phyloP scores from a whole-genome alignment of 2,329 filamentous ascomycete species.

The Hypoxylon sp. region DNA sequence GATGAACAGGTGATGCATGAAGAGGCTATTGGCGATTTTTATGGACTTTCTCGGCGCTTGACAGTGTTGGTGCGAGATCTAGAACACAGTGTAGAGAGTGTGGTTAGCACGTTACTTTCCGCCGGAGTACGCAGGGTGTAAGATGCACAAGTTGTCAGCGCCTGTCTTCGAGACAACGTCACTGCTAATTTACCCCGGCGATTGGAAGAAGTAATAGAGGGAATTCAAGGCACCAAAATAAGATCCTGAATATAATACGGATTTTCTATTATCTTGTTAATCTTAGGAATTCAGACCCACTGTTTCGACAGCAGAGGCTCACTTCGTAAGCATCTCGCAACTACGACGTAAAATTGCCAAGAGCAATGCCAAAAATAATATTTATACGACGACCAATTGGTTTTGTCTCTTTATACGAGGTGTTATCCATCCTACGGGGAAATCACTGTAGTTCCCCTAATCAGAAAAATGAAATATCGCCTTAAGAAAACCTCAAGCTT shows the following conservation, averaged over 20 bases:
- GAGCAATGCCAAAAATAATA: background rate
- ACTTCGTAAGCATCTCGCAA: background rate
- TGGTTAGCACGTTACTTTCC: constrained; percentile 36
- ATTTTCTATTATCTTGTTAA: background rate
- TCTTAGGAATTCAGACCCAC: background rate
- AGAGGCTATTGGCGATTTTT: constrained; percentile 32
- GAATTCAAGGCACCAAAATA: background rate
- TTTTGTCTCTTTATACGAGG: background rate
- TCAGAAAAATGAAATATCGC: background rate
- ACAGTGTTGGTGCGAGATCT: constrained; percentile 25
- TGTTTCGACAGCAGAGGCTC: background rate
- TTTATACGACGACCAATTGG: background rate
- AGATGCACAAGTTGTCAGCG: background rate
- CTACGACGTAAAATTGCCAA: constrained; percentile 2
- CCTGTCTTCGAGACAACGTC: background rate
- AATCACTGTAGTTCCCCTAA: too few species aligned
- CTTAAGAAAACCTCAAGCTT: background rate
- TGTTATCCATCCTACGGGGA: background rate
- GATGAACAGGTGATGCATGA: background rate
- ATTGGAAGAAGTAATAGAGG: background rate
- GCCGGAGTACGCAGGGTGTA: constrained; percentile 48
- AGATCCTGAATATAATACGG: background rate
- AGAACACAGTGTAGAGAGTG: constrained; percentile 29
- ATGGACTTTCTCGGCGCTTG: constrained; percentile 25
- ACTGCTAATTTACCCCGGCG: background rate